Base-by-base conservation (phyloP, 352 stramenopile genomes). In the Phytophthora chlamydospora region DNA sequence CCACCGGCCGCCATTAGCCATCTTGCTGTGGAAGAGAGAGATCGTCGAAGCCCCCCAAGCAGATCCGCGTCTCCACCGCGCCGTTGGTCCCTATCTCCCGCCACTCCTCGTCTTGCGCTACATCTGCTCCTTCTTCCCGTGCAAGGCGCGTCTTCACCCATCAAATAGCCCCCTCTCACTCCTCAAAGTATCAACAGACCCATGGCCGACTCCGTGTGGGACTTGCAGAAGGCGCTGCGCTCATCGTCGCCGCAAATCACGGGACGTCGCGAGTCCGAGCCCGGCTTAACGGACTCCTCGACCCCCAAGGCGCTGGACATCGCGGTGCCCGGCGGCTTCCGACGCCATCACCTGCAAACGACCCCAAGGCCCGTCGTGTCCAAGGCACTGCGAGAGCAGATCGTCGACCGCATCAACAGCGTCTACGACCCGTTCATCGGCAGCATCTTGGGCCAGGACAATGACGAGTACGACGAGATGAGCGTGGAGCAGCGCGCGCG, bases 351-450 rank as follows among this genome's bases (percentile, higher is more conserved):
- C 47, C n/a, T 91, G 24, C 66, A 85, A 39, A 76, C 66, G 34
- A 67, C 76, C 29, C 43, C 48, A 6, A 51, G 56, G 36, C 73
- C 75, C 19, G 43, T 55, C 0, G 79, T 89, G 8, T 91, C 81
- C 3, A 74, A 73, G 67, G 68, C 72, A 3, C 62, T 92, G 39
- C 81, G 83, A 27, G 63, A 88, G 41, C 73, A 88, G 54, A 94
- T 94, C 66, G 69, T 91, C 33, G 73, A 88, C 46, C 75, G 77
- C 38, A 89, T 94, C 47, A 75, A 81, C 47, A 79, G 68, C 46
- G 83, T 93, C 47, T 94, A 94, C 73, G 78, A 94, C 49, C 83
- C 83, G 33, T 91, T 94, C 53, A 94, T 94, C 50, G 80, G 80
- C 49, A 91, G 65, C 57, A 91, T 93, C 45, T 57, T 94, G 29